phyloP scores from a whole-genome alignment of 139 green algal genomes.

The Chlorella ohadii region DNA sequence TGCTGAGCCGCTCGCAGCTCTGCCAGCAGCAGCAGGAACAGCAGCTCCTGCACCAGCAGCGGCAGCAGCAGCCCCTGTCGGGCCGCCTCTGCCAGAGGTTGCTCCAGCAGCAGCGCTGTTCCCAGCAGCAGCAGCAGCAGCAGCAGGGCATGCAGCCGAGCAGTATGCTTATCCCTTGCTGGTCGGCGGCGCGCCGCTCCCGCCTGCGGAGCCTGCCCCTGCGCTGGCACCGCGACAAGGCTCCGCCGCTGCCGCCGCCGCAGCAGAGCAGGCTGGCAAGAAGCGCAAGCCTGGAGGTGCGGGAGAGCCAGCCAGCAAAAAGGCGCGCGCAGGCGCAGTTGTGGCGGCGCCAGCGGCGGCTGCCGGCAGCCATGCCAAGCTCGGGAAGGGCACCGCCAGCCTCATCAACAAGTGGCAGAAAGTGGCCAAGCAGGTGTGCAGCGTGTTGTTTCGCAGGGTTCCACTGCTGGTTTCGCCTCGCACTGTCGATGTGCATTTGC shows the following conservation, averaged over 20 bases:
- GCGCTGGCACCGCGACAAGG: not conserved
- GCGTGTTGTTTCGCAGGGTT: no score
- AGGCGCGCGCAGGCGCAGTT: not conserved
- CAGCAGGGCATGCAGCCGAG: not conserved
- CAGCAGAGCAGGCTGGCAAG: not conserved
- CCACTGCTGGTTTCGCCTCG: no score
- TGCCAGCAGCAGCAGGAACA: no score
- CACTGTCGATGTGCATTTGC: no score
- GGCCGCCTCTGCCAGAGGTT: not conserved
- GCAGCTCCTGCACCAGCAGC: not conserved
- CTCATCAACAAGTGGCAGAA: conserved; percentile 76
- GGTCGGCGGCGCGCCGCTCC: not conserved
- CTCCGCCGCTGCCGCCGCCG: not conserved
- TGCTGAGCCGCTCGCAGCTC: no score
- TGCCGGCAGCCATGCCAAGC: not conserved
- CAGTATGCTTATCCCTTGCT: not conserved
- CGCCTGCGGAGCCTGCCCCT: not conserved
- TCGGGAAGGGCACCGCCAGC: conserved; percentile 48
- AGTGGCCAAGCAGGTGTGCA: conserved; percentile 43
- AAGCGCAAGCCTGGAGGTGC: conserved; percentile 22
- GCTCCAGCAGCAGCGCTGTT: not conserved
- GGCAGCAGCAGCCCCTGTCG: not conserved
- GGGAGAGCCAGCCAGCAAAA: conserved; percentile 19
- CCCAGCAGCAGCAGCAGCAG: not conserved
- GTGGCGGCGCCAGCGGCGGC: not conserved